A percentile compares a stretch with the other conserved stretches of the same genome.
These are phyloP conservation scores for Karstenula rhodostoma DNA, from an alignment of 2,329 filamentous ascomycete genomes.

Conservation along the genomic window DNA sequence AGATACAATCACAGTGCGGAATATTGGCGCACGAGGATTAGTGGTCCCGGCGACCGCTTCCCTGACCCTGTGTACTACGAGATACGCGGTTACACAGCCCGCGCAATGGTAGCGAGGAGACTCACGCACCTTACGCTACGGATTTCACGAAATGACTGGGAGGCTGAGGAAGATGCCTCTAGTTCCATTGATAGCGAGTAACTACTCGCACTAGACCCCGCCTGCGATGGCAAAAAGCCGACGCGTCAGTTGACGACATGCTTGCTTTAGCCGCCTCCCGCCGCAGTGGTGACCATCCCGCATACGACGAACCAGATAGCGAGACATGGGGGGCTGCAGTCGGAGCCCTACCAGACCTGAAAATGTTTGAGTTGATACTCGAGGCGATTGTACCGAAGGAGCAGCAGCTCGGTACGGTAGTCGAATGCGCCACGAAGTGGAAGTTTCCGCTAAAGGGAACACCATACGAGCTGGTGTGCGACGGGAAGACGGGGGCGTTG, in stretches of 20 bases:
- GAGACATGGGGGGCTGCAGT: conserved; percentile 2
- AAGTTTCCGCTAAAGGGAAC: conserved; percentile 9
- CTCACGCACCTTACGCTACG: background rate
- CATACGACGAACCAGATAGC: background rate
- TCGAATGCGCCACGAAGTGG: conserved; percentile 1
- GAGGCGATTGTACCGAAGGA: conserved; percentile 1
- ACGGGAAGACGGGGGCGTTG: background rate
- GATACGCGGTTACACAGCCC: conserved; percentile 10
- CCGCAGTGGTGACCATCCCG: background rate
- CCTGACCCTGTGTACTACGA: too few relatives aligned
- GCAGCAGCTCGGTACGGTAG: background rate
- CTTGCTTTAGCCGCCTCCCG: background rate
- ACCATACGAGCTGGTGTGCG: conserved; percentile 6
- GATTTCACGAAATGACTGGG: conserved; percentile 1
- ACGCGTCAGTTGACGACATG: background rate
- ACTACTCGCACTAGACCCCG: conserved; percentile 5
- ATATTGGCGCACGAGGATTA: too few relatives aligned
- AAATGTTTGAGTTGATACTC: conserved; percentile 1
- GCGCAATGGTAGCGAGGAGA: conserved; percentile 12
- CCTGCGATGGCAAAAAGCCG: background rate
- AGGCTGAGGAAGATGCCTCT: background rate
- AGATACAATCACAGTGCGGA: too few relatives aligned
- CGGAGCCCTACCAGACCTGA: background rate
- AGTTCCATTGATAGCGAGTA: background rate
- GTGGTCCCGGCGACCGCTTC: too few relatives aligned